A percentile compares a stretch with the other conserved stretches of the same genome.
These are phyloP conservation scores for Oemleria cerasiformis DNA, from an alignment of 306 rosid species.

Conservation along the genomic window DNA sequence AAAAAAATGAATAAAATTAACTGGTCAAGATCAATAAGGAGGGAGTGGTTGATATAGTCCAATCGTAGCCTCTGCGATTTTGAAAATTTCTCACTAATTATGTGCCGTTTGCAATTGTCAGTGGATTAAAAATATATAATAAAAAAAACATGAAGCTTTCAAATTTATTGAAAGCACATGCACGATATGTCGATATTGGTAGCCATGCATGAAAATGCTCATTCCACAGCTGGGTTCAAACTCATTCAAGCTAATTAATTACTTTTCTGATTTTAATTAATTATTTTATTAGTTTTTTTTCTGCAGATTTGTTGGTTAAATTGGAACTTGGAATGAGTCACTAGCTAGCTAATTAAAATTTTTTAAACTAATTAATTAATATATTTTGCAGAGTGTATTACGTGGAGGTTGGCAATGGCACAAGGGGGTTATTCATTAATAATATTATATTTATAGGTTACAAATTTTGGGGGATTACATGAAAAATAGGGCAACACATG, in stretches of 20 bases:
- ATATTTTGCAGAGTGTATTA: background rate
- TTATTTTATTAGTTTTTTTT: no score
- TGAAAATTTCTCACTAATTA: background rate
- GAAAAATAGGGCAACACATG: constrained; percentile 39
- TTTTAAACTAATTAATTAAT: no score
- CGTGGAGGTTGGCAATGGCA: background rate
- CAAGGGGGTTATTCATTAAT: no score
- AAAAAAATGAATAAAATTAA: background rate
- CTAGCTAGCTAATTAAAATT: background rate
- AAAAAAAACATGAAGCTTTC: background rate
- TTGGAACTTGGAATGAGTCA: constrained; percentile 2
- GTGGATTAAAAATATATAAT: background rate
- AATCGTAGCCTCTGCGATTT: background rate
- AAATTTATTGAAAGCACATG: background rate
- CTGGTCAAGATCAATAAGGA: background rate
- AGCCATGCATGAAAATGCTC: background rate
- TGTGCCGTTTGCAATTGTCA: background rate
- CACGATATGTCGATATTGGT: background rate
- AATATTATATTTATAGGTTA: no score
- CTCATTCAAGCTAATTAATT: no score
- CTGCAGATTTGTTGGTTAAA: background rate
- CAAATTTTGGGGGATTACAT: constrained; percentile 18
- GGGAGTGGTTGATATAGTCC: background rate
- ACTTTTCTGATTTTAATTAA: no score
- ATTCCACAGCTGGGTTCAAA: no score